Base-by-base conservation (phyloP, 768 basidiomycete genomes). In the Trametes punicea region DNA sequence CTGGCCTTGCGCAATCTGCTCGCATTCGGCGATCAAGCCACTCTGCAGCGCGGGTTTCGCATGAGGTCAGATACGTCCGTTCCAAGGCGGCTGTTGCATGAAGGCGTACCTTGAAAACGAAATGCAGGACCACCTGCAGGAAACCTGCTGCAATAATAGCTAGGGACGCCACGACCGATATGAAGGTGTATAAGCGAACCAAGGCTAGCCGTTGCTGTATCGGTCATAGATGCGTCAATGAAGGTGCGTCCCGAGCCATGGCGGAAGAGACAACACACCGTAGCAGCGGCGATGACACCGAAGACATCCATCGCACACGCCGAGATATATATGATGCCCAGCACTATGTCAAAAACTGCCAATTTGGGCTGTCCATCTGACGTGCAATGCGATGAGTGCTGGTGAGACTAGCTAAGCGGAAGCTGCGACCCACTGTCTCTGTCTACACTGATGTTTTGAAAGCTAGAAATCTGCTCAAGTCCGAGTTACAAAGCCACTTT, bases 51-150 rank as follows among this genome's bases (percentile, higher is more conserved):
- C 36, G n/a, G n/a, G 15, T 36, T 7, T 44, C 58, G 15, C 44
- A 13, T 2, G 29, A 20, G 16, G 33, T 47, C 18, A 46, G 7
- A 23, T 25, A 42, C 10, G 2, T 21, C 8, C 20, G 30, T n/a
- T 9, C 10, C 23, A 8, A n/a, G 18, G n/a, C n/a, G n/a, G 27
- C 26, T 6, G 39, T 21, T 13, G 18, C 21, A 1, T 1, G 2
- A 13, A 16, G 16, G 3, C 51, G 8, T 38, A 81, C 88, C 80
- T 89, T 90, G 73, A 77, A 76, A 0, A 74, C 74, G 61, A 89
- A 90, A 64, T 92, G 89, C 1, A 81, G 73, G 7, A 91, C 68
- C 8, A 82, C 71, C 26, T 81, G 76, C 59, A 85, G 63, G 36
- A 90, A 59, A 6, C 79, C 81, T 3, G 79, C 70, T 0, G 71